Evolutionary conservation across 805 yeast species (phyloP), one percentile per base, ranked within the genome.

Genomic region (Candida saitoana): DNA sequence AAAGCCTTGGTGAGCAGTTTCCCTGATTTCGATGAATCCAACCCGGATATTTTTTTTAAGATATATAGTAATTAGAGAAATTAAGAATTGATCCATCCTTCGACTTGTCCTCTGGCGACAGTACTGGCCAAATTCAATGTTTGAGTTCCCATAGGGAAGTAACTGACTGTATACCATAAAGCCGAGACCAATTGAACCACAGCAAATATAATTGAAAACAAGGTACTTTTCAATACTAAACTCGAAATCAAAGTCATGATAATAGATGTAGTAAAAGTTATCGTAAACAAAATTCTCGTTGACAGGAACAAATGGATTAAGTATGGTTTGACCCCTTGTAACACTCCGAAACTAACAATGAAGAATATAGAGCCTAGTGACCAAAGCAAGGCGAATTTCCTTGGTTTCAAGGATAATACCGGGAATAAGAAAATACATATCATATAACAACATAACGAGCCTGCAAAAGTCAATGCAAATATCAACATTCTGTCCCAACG

Each of bases 401-500:
- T 52, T 2, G 76, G 76, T 49, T 66, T 70, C 36, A 69, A 52
- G 19, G 67, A 52, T 36, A 71, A 54, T 20, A 71, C 60, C 4
- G 75, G 75, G 57, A 67, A 69, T 39, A 69, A 56, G 44, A 69
- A 70, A 35, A 67, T 60, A 50, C 74, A 70, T 34, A 70, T 68
- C 40, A 65, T 38, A 47, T 69, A 70, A 47, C 75, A 70, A 36
- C 65, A 60, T 6, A 59, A 49, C 1, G 71, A 60, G 1, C 74
- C 75, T 3, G 63, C 74, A 48, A 70, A 69, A 0, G 73, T 67
- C 38, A 70, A 57, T 3, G 62, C 73, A 48, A 70, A 70, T 7
- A 70, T 67, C 17, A 70, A 53, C 74, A 71, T 69, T 41, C 76
- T 56, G 50, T 71, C 76, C 74, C 74, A 69, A 19, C 71, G 54